phyloP scores from a whole-genome alignment of 352 stramenopile species.

The Phytophthora pini region DNA sequence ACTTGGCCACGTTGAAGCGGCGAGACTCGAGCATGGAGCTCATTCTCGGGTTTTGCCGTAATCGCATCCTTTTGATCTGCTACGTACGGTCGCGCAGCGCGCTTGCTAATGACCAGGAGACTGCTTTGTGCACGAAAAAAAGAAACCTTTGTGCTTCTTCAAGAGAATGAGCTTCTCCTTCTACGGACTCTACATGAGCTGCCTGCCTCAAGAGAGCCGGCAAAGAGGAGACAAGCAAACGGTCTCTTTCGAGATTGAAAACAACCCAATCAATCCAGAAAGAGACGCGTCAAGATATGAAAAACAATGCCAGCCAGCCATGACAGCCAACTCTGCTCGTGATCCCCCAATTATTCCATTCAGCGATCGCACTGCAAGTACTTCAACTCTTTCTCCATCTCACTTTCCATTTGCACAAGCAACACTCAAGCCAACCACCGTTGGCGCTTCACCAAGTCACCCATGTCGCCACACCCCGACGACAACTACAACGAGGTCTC shows the following conservation, averaged over 20 bases:
- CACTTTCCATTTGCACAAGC: slow-evolving; percentile 14
- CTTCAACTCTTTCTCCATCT: background rate
- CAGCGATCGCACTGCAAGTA: background rate
- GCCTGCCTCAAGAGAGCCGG: slow-evolving; percentile 13
- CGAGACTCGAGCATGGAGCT: too few relatives aligned
- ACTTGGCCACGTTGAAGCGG: background rate
- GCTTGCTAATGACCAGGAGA: slow-evolving; percentile 2
- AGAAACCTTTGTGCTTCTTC: background rate
- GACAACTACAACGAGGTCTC: slow-evolving; percentile 14
- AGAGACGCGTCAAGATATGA: slow-evolving; percentile 6
- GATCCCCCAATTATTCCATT: slow-evolving; percentile 10
- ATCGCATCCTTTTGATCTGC: slow-evolving; percentile 8
- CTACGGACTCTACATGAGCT: background rate
- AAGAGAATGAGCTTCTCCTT: background rate
- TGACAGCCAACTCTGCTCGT: background rate
- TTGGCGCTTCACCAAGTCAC: background rate
- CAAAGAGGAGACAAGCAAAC: slow-evolving; percentile 7
- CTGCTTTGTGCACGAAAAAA: slow-evolving; percentile 3
- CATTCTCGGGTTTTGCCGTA: slow-evolving; percentile 7
- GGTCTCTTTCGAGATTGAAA: slow-evolving; percentile 10
- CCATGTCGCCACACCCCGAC: slow-evolving; percentile 11
- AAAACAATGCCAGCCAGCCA: background rate
- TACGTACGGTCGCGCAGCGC: background rate
- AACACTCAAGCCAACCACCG: slow-evolving; percentile 9
- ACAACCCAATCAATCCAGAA: slow-evolving; percentile 20